Evolutionary conservation across 2,329 filamentous ascomycete genomes (phyloP).

Genomic region (Microcyclosporella mali): DNA sequence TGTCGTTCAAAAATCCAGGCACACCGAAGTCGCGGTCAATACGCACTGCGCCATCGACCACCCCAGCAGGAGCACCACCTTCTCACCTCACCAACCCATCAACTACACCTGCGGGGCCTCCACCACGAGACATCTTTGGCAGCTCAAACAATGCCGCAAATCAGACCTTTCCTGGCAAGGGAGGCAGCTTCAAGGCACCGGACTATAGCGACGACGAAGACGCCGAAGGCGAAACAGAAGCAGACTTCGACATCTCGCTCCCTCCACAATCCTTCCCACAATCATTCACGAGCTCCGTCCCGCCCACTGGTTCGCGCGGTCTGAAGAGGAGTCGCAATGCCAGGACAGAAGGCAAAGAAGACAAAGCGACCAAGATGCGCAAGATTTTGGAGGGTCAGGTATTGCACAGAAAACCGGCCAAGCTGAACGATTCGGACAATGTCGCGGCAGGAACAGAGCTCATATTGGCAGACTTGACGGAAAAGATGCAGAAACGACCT

Average conservation of each 20-base stretch:
- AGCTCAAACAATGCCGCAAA: conserved; percentile 28
- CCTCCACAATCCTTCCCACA: conserved; percentile 6
- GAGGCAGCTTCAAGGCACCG: conserved; percentile 31
- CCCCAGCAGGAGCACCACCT: conserved; percentile 32
- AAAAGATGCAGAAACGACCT: conserved; percentile 29
- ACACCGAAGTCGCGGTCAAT: conserved; percentile 26
- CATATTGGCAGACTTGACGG: conserved; percentile 46
- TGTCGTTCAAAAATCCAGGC: conserved; percentile 11
- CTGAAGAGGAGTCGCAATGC: conserved; percentile 38
- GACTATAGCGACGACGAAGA: conserved; percentile 25
- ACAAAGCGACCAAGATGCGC: conserved; percentile 65
- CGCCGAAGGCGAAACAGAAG: conserved; percentile 33
- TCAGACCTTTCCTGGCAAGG: conserved; percentile 24
- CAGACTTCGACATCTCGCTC: conserved; percentile 14
- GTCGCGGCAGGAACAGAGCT: conserved; percentile 72
- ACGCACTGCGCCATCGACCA: conserved; percentile 30
- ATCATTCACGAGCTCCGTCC: conserved; percentile 15
- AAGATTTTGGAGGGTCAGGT: conserved; percentile 52
- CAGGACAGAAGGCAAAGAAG: conserved; percentile 45
- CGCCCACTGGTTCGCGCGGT: conserved; percentile 25
- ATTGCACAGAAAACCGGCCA: conserved; percentile 40
- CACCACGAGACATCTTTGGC: conserved; percentile 30
- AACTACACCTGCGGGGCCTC: conserved; percentile 32
- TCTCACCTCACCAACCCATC: conserved; percentile 28
- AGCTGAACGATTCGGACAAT: conserved; percentile 62